Evolutionary conservation across 371 early-diverging fungal species (phyloP).

Genomic region (Mucor saturninus): DNA sequence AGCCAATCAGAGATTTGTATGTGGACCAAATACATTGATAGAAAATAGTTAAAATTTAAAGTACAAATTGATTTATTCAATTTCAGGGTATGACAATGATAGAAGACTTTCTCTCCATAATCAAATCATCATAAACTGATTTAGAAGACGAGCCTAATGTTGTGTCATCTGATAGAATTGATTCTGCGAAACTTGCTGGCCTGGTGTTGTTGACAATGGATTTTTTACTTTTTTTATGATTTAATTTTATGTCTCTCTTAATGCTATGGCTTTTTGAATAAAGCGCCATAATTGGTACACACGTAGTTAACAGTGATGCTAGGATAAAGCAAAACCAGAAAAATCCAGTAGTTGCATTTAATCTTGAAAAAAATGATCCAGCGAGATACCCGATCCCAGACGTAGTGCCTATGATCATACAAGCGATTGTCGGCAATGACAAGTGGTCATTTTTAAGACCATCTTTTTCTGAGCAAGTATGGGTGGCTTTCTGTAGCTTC

Average conservation of each 20-base stretch:
- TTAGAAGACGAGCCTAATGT: constrained; percentile 7
- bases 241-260: not conserved
- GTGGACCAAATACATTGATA: not conserved
- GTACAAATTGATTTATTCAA: no score
- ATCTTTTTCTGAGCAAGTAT: not conserved
- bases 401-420: not conserved
- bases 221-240: constrained; percentile 1
- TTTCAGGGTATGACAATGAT: constrained; percentile 2
- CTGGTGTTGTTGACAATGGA: constrained; percentile 10
- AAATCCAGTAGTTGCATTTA: constrained; percentile 8
- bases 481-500: not conserved
- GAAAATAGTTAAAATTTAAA: no score
- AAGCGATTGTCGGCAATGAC: not conserved
- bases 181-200: constrained; percentile 14
- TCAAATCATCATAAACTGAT: not conserved
- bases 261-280: not conserved
- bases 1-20: no score
- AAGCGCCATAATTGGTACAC: constrained; percentile 3
- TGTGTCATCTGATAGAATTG: constrained; percentile 14
- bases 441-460: not conserved
- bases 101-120: constrained; percentile 1
- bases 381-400: constrained; percentile 11
- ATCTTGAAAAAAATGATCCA: constrained; percentile 13
- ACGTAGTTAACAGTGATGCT: constrained; percentile 7
- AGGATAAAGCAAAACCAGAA: constrained; percentile 21